phyloP scores from a whole-genome alignment of 305 asterid genomes.

The Salvia sclarea region DNA sequence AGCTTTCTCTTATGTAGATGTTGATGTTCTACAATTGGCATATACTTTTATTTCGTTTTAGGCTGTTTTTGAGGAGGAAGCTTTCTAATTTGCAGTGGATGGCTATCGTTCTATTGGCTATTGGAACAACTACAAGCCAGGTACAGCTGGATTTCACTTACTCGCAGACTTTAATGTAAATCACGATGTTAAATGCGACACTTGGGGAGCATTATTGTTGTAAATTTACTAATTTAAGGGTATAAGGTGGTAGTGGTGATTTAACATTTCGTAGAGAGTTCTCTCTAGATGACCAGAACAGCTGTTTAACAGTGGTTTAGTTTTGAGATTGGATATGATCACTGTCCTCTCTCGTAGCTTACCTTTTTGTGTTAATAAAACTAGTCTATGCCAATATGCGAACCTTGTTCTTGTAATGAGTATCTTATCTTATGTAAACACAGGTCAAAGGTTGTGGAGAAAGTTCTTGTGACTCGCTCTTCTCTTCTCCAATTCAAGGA shows the following conservation, averaged over 20 bases:
- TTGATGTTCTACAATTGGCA: constrained; percentile 39
- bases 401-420: constrained; percentile 12
- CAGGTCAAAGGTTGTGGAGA: constrained; percentile 96
- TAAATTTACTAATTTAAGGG: constrained; percentile 5
- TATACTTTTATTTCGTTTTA: constrained; percentile 42
- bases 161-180: constrained; percentile 27
- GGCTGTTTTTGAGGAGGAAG: constrained; percentile 96
- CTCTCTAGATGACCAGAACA: constrained; percentile 8
- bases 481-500: constrained; percentile 91
- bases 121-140: constrained; percentile 99
- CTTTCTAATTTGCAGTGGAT: constrained; percentile 98
- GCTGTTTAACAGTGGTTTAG: neutral
- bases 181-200: constrained; percentile 16
- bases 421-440: constrained; percentile 28
- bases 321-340: neutral
- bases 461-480: constrained; percentile 81
- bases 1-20: constrained; percentile 22
- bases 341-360: neutral
- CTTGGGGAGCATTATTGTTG: neutral
- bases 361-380: constrained; percentile 14
- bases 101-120: constrained; percentile 83
- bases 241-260: neutral
- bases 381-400: constrained; percentile 20
- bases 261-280: constrained; percentile 4
- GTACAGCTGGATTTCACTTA: constrained; percentile 41